Evolutionary conservation across 352 stramenopile genomes (phyloP), one percentile per base, ranked within the genome.

Genomic region (Blastocystis sp.): DNA sequence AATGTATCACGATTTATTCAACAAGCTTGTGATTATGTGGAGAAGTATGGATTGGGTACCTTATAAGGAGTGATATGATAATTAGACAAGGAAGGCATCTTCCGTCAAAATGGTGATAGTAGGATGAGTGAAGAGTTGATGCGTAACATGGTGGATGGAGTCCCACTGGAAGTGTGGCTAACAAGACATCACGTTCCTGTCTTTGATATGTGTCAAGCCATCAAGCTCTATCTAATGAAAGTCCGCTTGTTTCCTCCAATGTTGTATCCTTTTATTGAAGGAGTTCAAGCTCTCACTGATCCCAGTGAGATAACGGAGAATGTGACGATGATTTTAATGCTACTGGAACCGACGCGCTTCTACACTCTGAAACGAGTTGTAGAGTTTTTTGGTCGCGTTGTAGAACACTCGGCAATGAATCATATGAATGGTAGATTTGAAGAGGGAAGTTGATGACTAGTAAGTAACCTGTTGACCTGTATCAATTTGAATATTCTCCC

Each of bases 401-500:
- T 48, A 3, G 19, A 33, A 22, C 33, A 70, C 33, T 48, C 24
- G 15, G 24, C 13, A 19, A n/a, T 19, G 24, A 70, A 70, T 70
- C 24, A 70, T 19, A 70, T 70, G 60, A 70, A 70, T 44, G 17
- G 60, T 70, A 48, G 33, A n/a, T 19, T 1, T 33, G 13, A 22
- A 9, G 40, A 48, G 57, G 57, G 42, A 35, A 7, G 33, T 11
- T 70, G 15, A 48, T 1, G 42, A 33, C 1, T 70, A 70, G 60
- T 48, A 4, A 70, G 40, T 40, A 70, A 70, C 33, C 60, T 70
- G 5, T 33, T 70, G 19, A 70, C 60, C 5, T 70, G 60, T 70
- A 44, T 70, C 60, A 70, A 48, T 44, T 24, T 70, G 6, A 48
- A 40, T 40, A 70, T 70, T 33, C 60, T 70, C 42, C 60, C 60